Base-by-base conservation (phyloP, 169 alveolate species). In the Plasmodium fragile region DNA sequence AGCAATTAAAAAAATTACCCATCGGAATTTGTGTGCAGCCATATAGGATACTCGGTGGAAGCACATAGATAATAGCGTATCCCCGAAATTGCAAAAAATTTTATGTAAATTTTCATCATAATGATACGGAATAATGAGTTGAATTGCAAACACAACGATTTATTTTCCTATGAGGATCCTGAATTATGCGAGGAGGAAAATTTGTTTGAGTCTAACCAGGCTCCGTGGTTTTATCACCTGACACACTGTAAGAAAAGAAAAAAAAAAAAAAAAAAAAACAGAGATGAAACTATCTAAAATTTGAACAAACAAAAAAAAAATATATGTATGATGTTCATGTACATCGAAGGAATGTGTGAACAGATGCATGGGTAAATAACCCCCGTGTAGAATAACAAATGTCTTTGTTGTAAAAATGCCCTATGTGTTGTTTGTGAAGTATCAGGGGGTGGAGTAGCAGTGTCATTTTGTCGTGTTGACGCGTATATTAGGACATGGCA, bases 221-320 rank as follows among this genome's bases (percentile, higher is more conserved):
- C 83, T 8, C 94, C 94, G 2, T 91, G 94, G 94, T 91, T 81
- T 70, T 91, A 91, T 52, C 94, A 91, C 52, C 78, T 91, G 1
- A 71, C 39, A 10, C 32, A 91, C 70, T 36, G 94, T 91, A 81
- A 81, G 34, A 65, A 59, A 55, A 71, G 16, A 81, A 69, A 80
- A 81, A 65, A 80, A 78, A 53, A 32, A 39, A 84, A 75, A 30
- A 49, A 82, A 5, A 82, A 2, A 25, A 7, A 10, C n/a, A n/a
- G 36, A 16, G n/a, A 53, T 1, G 53, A 4, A 4, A 52, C 16
- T 39, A 4, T 65, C 8, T 70, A 55, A 18, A 43, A 45, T 45
- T 45, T 10, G n/a, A 45, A 69, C 4, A 70, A 69, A 80, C 43
- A 41, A 7, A 70, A 32, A 80, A 80, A 41, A 7, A 70, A 32